phyloP scores from a whole-genome alignment of 495 filamentous ascomycete genomes.

The Viridothelium virens region DNA sequence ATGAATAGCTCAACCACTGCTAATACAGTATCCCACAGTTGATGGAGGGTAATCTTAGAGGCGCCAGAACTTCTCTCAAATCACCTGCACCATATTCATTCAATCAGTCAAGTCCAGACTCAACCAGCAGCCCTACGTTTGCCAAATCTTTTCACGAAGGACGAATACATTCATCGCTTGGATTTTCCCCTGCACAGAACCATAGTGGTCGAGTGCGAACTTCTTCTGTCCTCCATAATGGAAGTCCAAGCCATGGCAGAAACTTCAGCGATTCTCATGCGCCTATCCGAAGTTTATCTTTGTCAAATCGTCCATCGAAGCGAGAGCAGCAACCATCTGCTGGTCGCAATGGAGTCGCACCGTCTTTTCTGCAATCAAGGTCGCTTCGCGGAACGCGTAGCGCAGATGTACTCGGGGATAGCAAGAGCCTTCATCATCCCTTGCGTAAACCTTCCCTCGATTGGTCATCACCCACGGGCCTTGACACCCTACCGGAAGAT shows the following conservation, averaged over 20 bases:
- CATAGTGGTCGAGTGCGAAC: not conserved
- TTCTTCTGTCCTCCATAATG: not conserved
- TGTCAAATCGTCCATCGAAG: not conserved
- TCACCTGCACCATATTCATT: conserved; percentile 6
- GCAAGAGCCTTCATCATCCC: not conserved
- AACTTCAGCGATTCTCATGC: conserved; percentile 13
- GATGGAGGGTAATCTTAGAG: conserved; percentile 82
- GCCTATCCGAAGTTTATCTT: conserved; percentile 1
- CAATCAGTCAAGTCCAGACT: not conserved
- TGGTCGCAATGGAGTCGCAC: not conserved
- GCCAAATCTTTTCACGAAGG: not conserved
- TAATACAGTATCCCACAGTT: conserved; percentile 47
- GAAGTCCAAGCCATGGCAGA: conserved; percentile 3
- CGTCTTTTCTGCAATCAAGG: conserved; percentile 5
- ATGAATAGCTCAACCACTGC: conserved; percentile 11
- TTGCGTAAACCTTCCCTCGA: conserved; percentile 13
- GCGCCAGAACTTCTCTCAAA: conserved; percentile 63
- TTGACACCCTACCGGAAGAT: conserved; percentile 32
- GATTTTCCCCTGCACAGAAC: conserved; percentile 8
- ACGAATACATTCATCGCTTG: conserved; percentile 5
- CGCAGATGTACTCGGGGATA: conserved; percentile 14
- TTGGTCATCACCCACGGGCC: conserved; percentile 13
- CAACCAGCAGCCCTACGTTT: not conserved
- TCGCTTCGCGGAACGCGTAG: conserved; percentile 13
- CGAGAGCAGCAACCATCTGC: not conserved